Evolutionary conservation across 2,329 filamentous ascomycete genomes (phyloP).

Genomic region (Paraconiothyrium sp.): DNA sequence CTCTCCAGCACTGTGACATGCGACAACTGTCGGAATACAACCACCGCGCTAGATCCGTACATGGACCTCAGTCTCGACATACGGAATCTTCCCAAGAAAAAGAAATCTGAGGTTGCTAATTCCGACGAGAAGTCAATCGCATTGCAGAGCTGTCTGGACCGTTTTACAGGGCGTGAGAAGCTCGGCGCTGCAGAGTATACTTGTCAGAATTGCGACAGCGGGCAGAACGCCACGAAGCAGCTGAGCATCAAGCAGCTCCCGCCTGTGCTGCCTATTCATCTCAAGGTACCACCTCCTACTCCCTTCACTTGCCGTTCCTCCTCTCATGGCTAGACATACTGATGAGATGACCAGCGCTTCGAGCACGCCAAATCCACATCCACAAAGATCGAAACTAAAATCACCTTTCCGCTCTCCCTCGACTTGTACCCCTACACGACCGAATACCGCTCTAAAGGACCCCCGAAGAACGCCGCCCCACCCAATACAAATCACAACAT

Average conservation of each 20-base stretch:
- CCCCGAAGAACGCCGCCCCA: conserved; percentile 49
- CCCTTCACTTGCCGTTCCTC: not conserved
- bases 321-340: not conserved
- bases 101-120: conserved; percentile 56
- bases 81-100: conserved; percentile 77
- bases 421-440: conserved; percentile 93
- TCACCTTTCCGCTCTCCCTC: conserved; percentile 85
- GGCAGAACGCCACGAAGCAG: conserved; percentile 82
- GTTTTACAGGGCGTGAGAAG: conserved; percentile 87
- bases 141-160: conserved; percentile 74
- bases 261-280: conserved; percentile 88
- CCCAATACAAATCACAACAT: conserved; percentile 43
- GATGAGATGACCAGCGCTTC: conserved; percentile 64
- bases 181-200: conserved; percentile 79
- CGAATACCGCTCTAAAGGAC: conserved; percentile 54
- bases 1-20: conserved; percentile 91
- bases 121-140: conserved; percentile 50
- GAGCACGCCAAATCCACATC: conserved; percentile 79
- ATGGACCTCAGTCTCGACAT: conserved; percentile 89
- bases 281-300: conserved; percentile 71
- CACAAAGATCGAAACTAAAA: conserved; percentile 86
- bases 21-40: conserved; percentile 83
- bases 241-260: conserved; percentile 85
- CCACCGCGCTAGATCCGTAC: conserved; percentile 85
- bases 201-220: conserved; percentile 79